Evolutionary conservation across 2,329 filamentous ascomycete species (phyloP), one percentile per base, ranked within the genome.

Genomic region (Fusarium miscanthi): DNA sequence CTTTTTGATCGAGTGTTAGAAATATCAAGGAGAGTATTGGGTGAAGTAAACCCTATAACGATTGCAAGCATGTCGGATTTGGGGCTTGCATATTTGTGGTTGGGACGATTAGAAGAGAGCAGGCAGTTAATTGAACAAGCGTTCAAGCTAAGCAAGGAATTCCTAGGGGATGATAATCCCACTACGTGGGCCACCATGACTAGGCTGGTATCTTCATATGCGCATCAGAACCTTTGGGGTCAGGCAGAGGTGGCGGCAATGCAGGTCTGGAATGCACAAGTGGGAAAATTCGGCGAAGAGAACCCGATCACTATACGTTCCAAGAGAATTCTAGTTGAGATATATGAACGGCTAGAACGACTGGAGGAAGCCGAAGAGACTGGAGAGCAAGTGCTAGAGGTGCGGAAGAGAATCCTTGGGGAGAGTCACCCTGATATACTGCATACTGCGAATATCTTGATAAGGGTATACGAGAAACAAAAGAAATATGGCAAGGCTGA

Each of bases 161-260:
- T 12, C 4, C 0, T 4, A 0, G 48, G 59, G 4, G 13, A 17
- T 1, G 30, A 48, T 1, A 0, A 46, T 16, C 0, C 0, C 2
- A 0, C 0, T 1, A 41, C 41, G 0, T 1, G 42, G 5, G 0
- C 0, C 0, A 3, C 1, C 14, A 46, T 37, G 35, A 0, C 0
- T 1, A 0, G 0, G 2, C 8, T 63, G 8, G 0, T 0, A 2
- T 0, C 0, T 2, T 10, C 33, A 17, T 10, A 38, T 19, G 0
- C 0, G 2, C 0, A 0, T 0, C 41, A 23, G 5, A 0, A 4
- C 0, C 1, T 27, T 4, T 31, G 11, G 6, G 1, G 0, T 9
- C 7, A 21, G 2, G 62, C 30, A 46, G 30, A n/a, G 30, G 7
- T 11, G 8, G 2, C 25, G 11, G 3, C 2, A 0, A 19, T 6